Evolutionary conservation across 306 rosid genomes (phyloP), one percentile per base, ranked within the genome.

Genomic region (Macrotyloma uniflorum): DNA sequence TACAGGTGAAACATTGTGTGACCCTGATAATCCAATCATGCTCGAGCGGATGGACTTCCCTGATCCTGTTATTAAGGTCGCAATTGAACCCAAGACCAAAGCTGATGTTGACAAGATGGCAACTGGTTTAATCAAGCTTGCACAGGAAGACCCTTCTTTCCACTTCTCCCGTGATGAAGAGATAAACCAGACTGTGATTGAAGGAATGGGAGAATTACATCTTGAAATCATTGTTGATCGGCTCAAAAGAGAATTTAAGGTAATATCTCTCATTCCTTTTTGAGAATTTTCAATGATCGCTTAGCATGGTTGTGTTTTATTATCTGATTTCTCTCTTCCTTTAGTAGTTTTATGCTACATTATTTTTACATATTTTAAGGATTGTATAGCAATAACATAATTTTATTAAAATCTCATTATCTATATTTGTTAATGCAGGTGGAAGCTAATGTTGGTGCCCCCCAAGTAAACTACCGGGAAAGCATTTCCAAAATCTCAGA

Each of bases 31-130:
- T 76, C 93, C 98, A 12, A 73, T 93, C 45, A 79, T 92, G 80
- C 99, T 95, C 70, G 99, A 95, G 83, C 86, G 98, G 11, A 95
- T 93, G 99, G 99, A 95, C 88, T 95, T 95, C 88, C 98, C 97
- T 62, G 99, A 95, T 83, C 99, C 99, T 64, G 98, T 95, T 28
- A 95, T 95, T 71, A 95, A 95, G 89, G 97, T 95, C 80, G 99
- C 99, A 32, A 93, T 95, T 78, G 98, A 95, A 85, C 99, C 99
- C 83, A 95, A 95, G 78, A 95, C 99, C 77, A 95, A 95, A 87
- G 98, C 98, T 70, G 99, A 95, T 72, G 72, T 95, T 66, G 99
- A 95, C 82, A 95, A 86, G 86, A 95, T 92, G 99, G 97, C 91
- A 57, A 79, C 79, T 80, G 98, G 99, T 80, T 85, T 95, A 82